These are phyloP conservation scores for Candida cerambycidarum DNA, from an alignment of 805 yeast species.

Conservation along the genomic window DNA sequence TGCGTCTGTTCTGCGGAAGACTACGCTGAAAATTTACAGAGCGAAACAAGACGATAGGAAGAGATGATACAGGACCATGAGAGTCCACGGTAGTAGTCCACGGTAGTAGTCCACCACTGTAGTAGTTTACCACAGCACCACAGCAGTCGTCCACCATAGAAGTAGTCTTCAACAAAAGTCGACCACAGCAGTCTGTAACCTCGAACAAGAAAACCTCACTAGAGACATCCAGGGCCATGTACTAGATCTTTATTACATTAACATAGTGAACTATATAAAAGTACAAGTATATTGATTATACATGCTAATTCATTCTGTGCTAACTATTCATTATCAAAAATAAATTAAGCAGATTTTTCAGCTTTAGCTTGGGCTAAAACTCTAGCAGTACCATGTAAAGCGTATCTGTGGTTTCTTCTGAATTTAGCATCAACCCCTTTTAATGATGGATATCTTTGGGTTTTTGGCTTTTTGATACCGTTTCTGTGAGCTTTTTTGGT, in stretches of 20 bases:
- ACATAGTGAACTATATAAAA: slow-evolving; percentile 5
- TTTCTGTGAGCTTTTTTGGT: slow-evolving; percentile 99
- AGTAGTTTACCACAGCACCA: no score
- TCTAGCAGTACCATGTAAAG: slow-evolving; percentile 96
- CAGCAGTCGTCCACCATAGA: no score
- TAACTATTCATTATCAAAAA: not conserved
- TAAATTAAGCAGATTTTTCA: slow-evolving; percentile 31
- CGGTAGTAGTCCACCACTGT: no score
- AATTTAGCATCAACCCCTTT: slow-evolving; percentile 99
- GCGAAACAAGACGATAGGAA: no score
- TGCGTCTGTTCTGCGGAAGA: not conserved
- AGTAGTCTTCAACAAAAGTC: no score
- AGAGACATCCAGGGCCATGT: no score
- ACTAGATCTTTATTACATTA: no score
- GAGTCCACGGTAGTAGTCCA: no score
- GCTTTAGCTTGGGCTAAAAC: slow-evolving; percentile 84
- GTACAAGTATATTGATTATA: slow-evolving; percentile 6
- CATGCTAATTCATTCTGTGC: not conserved
- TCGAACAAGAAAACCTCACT: no score
- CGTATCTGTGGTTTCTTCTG: slow-evolving; percentile 99
- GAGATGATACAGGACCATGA: no score
- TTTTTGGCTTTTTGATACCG: slow-evolving; percentile 99
- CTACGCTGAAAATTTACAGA: no score
- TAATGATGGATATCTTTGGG: slow-evolving; percentile 96
- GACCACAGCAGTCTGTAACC: no score